Conservation (phyloP, 2,329 filamentous ascomycete species). For the Phoma sp. region DNA sequence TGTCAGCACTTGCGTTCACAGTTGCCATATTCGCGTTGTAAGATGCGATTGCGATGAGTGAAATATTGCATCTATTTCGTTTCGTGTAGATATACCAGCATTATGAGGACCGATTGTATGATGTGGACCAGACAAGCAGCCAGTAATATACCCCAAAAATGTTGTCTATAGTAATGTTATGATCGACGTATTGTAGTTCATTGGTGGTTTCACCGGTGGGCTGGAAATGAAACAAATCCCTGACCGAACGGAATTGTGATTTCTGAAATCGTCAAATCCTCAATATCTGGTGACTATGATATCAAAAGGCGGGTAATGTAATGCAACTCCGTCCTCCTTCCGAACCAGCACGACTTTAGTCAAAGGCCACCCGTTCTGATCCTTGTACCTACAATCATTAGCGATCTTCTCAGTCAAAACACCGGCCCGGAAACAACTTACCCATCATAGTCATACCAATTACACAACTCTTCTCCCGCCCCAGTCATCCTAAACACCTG, state of each 20-base stretch:
- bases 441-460: slow-evolving; percentile 45
- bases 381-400: slow-evolving; percentile 30
- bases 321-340: slow-evolving; percentile 21
- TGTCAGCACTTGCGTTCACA: background rate
- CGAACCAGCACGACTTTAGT: slow-evolving; percentile 38
- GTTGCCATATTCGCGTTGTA: too few species aligned
- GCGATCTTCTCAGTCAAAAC: background rate
- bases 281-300: slow-evolving; percentile 19
- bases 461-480: slow-evolving; percentile 32
- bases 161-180: too few species aligned
- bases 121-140: too few species aligned
- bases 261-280: background rate
- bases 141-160: too few species aligned
- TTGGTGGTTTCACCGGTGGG: too few species aligned
- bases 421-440: slow-evolving; percentile 4
- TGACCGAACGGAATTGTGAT: too few species aligned
- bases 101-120: too few species aligned
- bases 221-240: too few species aligned
- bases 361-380: slow-evolving; percentile 39
- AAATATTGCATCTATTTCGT: too few species aligned
- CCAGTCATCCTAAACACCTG: slow-evolving; percentile 38
- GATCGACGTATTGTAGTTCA: too few species aligned
- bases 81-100: too few species aligned
- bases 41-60: too few species aligned
- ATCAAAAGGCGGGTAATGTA: slow-evolving; percentile 42